phyloP scores from a whole-genome alignment of 1,284 basidiomycete species.

The Cutaneotrichosporon mucoides region DNA sequence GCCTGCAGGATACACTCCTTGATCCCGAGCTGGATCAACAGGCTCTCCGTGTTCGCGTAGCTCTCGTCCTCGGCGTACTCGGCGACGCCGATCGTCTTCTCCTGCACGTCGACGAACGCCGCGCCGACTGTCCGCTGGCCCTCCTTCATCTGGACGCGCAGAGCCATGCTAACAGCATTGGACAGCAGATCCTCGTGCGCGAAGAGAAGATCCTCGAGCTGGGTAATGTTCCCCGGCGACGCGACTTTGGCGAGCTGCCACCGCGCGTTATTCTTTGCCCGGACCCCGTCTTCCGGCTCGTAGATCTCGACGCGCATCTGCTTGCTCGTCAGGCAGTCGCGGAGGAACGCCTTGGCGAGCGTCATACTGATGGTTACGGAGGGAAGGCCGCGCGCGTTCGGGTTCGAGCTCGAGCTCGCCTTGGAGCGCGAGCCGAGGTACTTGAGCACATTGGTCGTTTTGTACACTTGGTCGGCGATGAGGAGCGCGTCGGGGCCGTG shows the following conservation, averaged over 20 bases:
- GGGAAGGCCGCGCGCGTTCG: conserved; percentile 55
- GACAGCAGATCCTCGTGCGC: conserved; percentile 73
- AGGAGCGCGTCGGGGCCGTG: conserved; percentile 86
- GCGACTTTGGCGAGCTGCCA: conserved; percentile 79
- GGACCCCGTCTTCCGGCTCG: conserved; percentile 63
- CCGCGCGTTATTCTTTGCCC: conserved; percentile 63
- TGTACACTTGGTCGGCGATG: conserved; percentile 74
- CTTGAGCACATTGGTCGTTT: conserved; percentile 79
- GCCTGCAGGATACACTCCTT: conserved; percentile 76
- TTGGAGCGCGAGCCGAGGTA: conserved; percentile 55
- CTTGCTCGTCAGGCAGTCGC: conserved; percentile 83
- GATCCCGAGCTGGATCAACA: conserved; percentile 92
- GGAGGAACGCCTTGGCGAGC: conserved; percentile 78
- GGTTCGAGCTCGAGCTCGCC: conserved; percentile 2
- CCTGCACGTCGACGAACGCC: conserved; percentile 56
- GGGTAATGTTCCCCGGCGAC: conserved; percentile 83
- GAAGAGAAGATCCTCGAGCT: conserved; percentile 92
- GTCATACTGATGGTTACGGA: conserved; percentile 73
- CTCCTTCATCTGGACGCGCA: conserved; percentile 68
- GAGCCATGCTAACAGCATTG: conserved; percentile 85
- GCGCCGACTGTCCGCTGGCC: conserved; percentile 53
- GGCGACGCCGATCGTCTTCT: conserved; percentile 59
- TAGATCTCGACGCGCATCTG: conserved; percentile 96
- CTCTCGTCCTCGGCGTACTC: conserved; percentile 94
- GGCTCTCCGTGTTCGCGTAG: conserved; percentile 92